Evolutionary conservation across 441 rosid species (phyloP), one percentile per base, ranked within the genome.

Genomic region (Erodium trifolium): DNA sequence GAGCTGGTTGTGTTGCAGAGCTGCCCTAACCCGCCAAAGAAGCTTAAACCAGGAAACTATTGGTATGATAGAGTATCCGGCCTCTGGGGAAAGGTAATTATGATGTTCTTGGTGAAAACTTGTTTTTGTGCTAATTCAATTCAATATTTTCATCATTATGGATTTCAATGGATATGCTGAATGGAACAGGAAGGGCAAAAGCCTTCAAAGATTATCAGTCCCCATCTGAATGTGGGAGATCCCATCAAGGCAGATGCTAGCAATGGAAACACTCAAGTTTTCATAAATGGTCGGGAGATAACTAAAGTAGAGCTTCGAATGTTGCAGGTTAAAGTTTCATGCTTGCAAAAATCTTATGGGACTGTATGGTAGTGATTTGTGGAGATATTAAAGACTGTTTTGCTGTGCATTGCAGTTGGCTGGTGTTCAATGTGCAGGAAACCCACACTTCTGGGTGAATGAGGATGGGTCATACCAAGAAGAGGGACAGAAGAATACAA

Each of bases 41-140:
- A 90, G 78, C 81, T 94, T 82, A 94, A 90, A 79, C 98, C 98
- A 0, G 98, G 99, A 72, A 82, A 82, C 70, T 94, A 90, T 80
- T 94, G 99, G 98, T 94, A 94, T 62, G 99, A 94, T 76, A 94
- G 92, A 76, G 99, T 92, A 77, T 92, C 99, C 53, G 99, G 99
- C 76, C 71, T 82, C 3, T 94, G 99, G 99, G 99, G 99, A 43
- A 92, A 87, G 91, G 98, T 93, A 71, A 71, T 34, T 73, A 1
- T 63, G 66, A 12, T 17, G 41, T 71, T n/a, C 23, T 68, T 57
- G 41, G 41, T 41, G 47, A 41, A 41, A 41, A 41, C 47, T 8
- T 41, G 12, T 41, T 41, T 41, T 41, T 43, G 65, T 18, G 67
- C 41, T 73, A 57, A 31, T 59, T 8, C 55, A 35, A 31, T 57